Evolutionary conservation across 352 stramenopile species (phyloP).

Genomic region (Pilasporangium apinafurcum): DNA sequence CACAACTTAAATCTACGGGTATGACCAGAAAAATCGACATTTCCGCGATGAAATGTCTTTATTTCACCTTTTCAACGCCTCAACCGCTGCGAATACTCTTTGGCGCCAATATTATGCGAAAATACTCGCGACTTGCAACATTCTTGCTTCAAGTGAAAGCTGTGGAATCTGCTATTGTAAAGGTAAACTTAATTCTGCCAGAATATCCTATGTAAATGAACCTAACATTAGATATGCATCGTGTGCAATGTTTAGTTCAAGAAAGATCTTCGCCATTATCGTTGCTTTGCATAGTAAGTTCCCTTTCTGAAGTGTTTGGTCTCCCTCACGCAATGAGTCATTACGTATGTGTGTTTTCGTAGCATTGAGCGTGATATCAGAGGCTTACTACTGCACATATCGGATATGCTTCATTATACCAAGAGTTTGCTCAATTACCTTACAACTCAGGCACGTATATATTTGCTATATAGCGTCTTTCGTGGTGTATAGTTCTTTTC

Average conservation of each 20-base stretch:
- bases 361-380: conserved; percentile 43
- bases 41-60: conserved; percentile 41
- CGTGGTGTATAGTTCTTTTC: neutral
- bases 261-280: conserved; percentile 36
- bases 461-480: neutral
- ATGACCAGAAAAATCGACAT: conserved; percentile 40
- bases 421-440: conserved; percentile 65
- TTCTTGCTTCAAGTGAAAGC: conserved; percentile 64
- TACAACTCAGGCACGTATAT: conserved; percentile 38
- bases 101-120: conserved; percentile 42
- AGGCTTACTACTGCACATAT: conserved; percentile 34
- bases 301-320: neutral
- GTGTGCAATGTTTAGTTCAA: conserved; percentile 37
- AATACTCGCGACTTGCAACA: conserved; percentile 51
- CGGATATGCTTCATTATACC: conserved; percentile 76
- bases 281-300: conserved; percentile 39
- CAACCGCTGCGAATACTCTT: conserved; percentile 60
- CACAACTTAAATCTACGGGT: conserved; percentile 25
- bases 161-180: conserved; percentile 45
- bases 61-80: conserved; percentile 42
- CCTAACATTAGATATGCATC: neutral
- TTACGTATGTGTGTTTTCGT: neutral
- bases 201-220: neutral
- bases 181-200: conserved; percentile 18
- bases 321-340: neutral